Evolutionary conservation across 371 early-diverging fungal species (phyloP), one percentile per base, ranked within the genome.

Genomic region (Vairimorpha apis): DNA sequence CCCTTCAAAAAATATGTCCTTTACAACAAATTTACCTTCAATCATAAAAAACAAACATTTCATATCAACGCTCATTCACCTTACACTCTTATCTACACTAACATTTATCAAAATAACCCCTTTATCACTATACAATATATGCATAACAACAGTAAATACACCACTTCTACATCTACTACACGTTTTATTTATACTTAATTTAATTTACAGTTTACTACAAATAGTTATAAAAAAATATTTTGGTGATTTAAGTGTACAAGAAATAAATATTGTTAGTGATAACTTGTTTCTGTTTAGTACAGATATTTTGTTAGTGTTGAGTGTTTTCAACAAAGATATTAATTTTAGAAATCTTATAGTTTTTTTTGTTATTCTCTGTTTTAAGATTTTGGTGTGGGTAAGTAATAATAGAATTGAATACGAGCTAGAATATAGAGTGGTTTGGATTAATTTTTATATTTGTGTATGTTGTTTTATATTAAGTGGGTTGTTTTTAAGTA

Each of bases 131-230:
- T 81, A 76, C 51, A 49, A 38, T 18, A 25, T 67, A 18, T 53
- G 76, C 2, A 55, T 68, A 7, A 63, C 67, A 1, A 68, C 71
- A 37, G 68, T 67, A 7, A 69, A 68, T 4, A 76, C 25, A 13
- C 75, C 76, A 47, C 30, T 76, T 14, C 64, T 79, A 25, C 83
- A 83, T 65, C 67, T 83, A 38, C 51, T 81, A 8, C 76, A 79
- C 25, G 65, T 49, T 29, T 30, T 53, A 7, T 70, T 81, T 47
- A 21, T 83, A 55, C 33, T 76, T 13, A 59, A 29, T n/a, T 13
- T 79, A 0, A 72, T 76, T 23, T 81, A 76, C 43, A 30, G 66
- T 13, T 8, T 72, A 2, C 58, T 65, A 12, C 30, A 70, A 25
- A 23, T 5, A 33, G 21, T 78, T 14, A 51, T 78, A 14, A 25